Percentiles rank a stretch among this genome's conserved stretches.
phyloP scores from a whole-genome alignment of 2,329 filamentous ascomycete genomes.

The Clonostachys chloroleuca region DNA sequence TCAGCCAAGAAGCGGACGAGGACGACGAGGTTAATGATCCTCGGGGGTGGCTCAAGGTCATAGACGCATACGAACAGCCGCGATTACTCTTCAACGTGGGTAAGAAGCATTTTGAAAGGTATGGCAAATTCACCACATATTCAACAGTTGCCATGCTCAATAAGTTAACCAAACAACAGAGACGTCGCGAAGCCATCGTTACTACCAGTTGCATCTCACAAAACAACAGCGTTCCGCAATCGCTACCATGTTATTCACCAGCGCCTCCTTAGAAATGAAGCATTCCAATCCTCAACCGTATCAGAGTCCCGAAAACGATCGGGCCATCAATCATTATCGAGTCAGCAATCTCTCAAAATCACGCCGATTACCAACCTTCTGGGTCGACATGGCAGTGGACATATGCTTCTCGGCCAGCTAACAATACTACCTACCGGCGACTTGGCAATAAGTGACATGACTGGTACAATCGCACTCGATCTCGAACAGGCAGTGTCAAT shows the following conservation, averaged over 20 bases:
- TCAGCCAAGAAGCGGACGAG: slow-evolving; percentile 50
- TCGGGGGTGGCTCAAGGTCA: slow-evolving; percentile 77
- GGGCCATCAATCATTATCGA: slow-evolving; percentile 55
- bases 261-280: slow-evolving; percentile 84
- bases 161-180: slow-evolving; percentile 27
- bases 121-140: background rate
- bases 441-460: slow-evolving; percentile 79
- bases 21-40: slow-evolving; percentile 62
- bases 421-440: slow-evolving; percentile 76
- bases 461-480: slow-evolving; percentile 83
- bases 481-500: slow-evolving; percentile 76
- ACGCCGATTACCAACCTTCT: slow-evolving; percentile 76
- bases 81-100: slow-evolving; percentile 68
- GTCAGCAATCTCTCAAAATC: slow-evolving; percentile 69
- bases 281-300: slow-evolving; percentile 81
- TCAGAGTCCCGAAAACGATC: slow-evolving; percentile 51
- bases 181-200: slow-evolving; percentile 62
- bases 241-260: slow-evolving; percentile 91
- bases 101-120: slow-evolving; percentile 91
- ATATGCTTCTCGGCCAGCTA: slow-evolving; percentile 83
- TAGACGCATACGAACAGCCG: slow-evolving; percentile 84
- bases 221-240: slow-evolving; percentile 82
- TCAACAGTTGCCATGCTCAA: background rate
- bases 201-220: slow-evolving; percentile 73
- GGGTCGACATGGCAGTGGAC: slow-evolving; percentile 77